These are phyloP conservation scores for Polyplosphaeria fusca DNA, from an alignment of 495 filamentous ascomycete species.

Conservation along the genomic window DNA sequence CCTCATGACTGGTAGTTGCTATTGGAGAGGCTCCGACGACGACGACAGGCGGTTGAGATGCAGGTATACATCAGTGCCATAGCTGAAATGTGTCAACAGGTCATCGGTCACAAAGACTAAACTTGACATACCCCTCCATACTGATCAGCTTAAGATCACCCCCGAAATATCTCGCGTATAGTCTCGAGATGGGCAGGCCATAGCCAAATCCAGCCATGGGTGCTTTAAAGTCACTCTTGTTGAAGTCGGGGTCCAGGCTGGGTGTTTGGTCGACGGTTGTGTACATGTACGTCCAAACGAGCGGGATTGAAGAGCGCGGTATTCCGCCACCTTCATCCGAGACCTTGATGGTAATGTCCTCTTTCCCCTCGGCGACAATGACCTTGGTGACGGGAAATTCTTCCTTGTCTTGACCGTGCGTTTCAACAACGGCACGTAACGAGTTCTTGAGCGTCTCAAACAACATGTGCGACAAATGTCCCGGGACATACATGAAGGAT, in stretches of 20 bases:
- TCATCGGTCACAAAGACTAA: not conserved
- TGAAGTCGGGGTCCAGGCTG: constrained; percentile 92
- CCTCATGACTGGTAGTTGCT: constrained; percentile 97
- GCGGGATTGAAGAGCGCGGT: constrained; percentile 80
- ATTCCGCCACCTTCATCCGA: constrained; percentile 96
- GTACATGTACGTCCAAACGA: constrained; percentile 99
- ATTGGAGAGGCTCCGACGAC: constrained; percentile 95
- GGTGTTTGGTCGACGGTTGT: constrained; percentile 96
- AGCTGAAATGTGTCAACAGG: constrained; percentile 51
- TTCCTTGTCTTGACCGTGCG: constrained; percentile 88
- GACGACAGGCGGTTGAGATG: constrained; percentile 93
- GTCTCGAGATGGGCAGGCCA: constrained; percentile 83
- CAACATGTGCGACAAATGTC: constrained; percentile 96
- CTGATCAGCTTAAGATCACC: constrained; percentile 96
- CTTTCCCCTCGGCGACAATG: constrained; percentile 92
- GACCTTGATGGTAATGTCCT: constrained; percentile 98
- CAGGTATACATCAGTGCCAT: constrained; percentile 97
- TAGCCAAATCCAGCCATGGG: constrained; percentile 99
- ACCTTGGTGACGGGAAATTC: constrained; percentile 96
- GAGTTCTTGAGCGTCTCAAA: constrained; percentile 99
- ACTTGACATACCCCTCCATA: constrained; percentile 86
- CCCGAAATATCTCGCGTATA: constrained; percentile 96
- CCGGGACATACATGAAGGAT: constrained; percentile 98
- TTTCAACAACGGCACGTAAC: constrained; percentile 92
- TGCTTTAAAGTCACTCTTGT: constrained; percentile 99